phyloP scores from a whole-genome alignment of 805 yeast genomes.

The Hanseniaspora thailandica region DNA sequence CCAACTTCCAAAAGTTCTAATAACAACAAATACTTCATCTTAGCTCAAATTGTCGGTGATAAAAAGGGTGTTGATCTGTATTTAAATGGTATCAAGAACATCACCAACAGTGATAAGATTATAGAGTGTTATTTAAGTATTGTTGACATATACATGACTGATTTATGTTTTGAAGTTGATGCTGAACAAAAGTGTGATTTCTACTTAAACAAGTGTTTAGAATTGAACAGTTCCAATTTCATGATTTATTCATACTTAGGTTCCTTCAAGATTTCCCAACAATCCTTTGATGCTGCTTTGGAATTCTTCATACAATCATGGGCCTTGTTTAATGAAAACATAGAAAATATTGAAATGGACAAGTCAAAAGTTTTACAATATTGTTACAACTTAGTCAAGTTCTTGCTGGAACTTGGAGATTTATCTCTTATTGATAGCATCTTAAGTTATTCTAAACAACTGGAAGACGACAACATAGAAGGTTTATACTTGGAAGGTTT shows the following conservation, averaged over 20 bases:
- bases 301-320: constrained; percentile 59
- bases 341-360: constrained; percentile 37
- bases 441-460: constrained; percentile 53
- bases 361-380: constrained; percentile 33
- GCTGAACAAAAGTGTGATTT: constrained; percentile 75
- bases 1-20: constrained; percentile 49
- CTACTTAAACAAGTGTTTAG: constrained; percentile 52
- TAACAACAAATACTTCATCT: constrained; percentile 72
- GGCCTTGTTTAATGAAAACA: constrained; percentile 47
- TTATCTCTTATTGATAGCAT: constrained; percentile 63
- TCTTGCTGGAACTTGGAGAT: constrained; percentile 47
- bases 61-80: constrained; percentile 52
- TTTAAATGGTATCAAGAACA: constrained; percentile 46
- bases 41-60: constrained; percentile 88
- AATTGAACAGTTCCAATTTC: constrained; percentile 42
- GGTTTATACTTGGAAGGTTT: constrained; percentile 74
- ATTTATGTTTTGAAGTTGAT: constrained; percentile 81
- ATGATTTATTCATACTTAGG: constrained; percentile 76
- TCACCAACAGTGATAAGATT: constrained; percentile 39
- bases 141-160: constrained; percentile 97
- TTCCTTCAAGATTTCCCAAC: constrained; percentile 83
- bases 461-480: constrained; percentile 78
- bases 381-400: constrained; percentile 14
- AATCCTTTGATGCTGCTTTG: constrained; percentile 57
- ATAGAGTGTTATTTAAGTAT: constrained; percentile 71